Evolutionary conservation across 2,329 filamentous ascomycete genomes (phyloP), one percentile per base, ranked within the genome.

Genomic region (Phaeosphaeria sp.): DNA sequence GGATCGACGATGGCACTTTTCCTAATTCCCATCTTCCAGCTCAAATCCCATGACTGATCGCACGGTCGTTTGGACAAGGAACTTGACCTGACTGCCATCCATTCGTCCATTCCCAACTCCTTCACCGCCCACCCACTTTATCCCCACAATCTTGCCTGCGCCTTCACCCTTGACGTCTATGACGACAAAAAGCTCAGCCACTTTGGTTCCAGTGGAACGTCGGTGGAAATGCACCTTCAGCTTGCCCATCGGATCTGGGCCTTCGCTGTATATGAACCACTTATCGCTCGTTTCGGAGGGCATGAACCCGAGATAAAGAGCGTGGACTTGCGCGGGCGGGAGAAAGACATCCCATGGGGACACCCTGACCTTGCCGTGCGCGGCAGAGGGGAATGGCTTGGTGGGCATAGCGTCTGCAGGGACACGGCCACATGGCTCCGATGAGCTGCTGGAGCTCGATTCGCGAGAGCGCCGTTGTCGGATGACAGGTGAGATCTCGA

Each of bases 11-110:
- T 36, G 15, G 21, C 46, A 11, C 36, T 39, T 22, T 21, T 2
- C 30, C 15, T 24, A 36, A 22, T 39, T 90, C 63, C 53, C 53
- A 2, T 88, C 71, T 74, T 90, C 63, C 13, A 76, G 53, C 11
- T 66, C 49, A 2, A 75, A 63, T 4, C 61, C 67, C 51, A 76
- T 51, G 25, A 65, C 66, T 56, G 62, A 67, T n/a, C 51, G 49
- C 47, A 71, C 74, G 7, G 56, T 59, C 42, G 61, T 67, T 20
- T 65, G 54, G 1, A 76, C 60, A 57, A 68, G 67, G 36, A 68
- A 66, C 60, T 73, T 75, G 1, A 67, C 73, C 53, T 73, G 69
- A 6, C 68, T 68, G 11, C 67, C 67, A 6, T 61, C 60, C 69
- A 74, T 63, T 21, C 65, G 69, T 65, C 30, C 65, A 69, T 57